phyloP scores from a whole-genome alignment of 2,329 filamentous ascomycete species.

The Arachnomyces sp. region DNA sequence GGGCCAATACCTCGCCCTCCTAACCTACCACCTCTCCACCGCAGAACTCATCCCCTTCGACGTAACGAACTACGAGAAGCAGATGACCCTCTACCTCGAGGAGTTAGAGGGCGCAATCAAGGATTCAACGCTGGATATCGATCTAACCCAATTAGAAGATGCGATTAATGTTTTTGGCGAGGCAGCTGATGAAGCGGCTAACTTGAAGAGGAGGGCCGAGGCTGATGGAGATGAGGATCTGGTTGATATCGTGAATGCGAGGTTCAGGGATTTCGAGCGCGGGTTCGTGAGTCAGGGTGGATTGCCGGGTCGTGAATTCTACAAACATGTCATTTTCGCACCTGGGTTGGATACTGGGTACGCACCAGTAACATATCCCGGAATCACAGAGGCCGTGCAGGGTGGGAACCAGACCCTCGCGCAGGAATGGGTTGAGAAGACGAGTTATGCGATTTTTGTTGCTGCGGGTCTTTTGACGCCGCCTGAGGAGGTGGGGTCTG shows the following conservation, averaged over 20 bases:
- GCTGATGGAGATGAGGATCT: constrained; percentile 9
- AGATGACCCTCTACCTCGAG: constrained; percentile 28
- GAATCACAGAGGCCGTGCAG: constrained; percentile 19
- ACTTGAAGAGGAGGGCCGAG: constrained; percentile 4
- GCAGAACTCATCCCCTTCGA: constrained; percentile 33
- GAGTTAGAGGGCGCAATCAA: constrained; percentile 25
- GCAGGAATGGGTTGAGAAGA: constrained; percentile 16
- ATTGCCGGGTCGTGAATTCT: constrained; percentile 37
- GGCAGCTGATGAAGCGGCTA: constrained; percentile 13
- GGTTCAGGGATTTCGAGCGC: constrained; percentile 38
- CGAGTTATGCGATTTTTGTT: constrained; percentile 15
- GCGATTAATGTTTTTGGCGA: constrained; percentile 31
- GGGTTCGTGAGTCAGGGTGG: constrained; percentile 41
- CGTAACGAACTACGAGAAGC: constrained; percentile 28
- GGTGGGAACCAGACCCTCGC: constrained; percentile 16
- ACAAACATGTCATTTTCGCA: constrained; percentile 40
- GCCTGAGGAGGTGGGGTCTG: too few relatives aligned
- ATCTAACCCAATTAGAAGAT: constrained; percentile 17
- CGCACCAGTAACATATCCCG: constrained; percentile 18
- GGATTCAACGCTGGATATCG: constrained; percentile 14
- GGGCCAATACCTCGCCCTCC: constrained; percentile 38
- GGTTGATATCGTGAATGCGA: constrained; percentile 33
- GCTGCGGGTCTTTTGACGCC: constrained; percentile 15
- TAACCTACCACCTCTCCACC: constrained; percentile 34
- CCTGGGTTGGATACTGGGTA: constrained; percentile 34